Conservation (phyloP, 495 filamentous ascomycete species). For the Thozetella sp. region DNA sequence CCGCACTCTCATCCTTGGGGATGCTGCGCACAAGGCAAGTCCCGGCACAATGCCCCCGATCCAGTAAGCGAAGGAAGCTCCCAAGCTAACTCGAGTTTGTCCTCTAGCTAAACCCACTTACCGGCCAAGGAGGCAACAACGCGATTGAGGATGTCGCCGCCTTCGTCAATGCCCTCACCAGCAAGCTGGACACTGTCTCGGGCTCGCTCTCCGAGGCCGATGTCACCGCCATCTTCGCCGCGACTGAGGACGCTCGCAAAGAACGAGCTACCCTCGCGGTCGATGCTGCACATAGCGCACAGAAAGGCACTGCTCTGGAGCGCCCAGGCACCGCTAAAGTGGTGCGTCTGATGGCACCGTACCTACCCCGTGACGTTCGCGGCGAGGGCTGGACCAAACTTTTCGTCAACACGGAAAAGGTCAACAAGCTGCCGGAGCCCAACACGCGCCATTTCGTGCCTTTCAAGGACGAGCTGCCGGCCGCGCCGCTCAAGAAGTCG, state of each 20-base stretch:
- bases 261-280: slow-evolving; percentile 1
- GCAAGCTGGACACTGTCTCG: slow-evolving; percentile 1
- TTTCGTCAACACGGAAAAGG: not conserved
- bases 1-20: not conserved
- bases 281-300: not conserved
- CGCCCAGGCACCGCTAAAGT: not conserved
- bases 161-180: slow-evolving; percentile 25
- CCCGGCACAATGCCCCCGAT: not conserved
- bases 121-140: slow-evolving; percentile 37
- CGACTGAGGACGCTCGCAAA: slow-evolving; percentile 7
- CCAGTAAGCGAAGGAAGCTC: not conserved
- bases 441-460: not conserved
- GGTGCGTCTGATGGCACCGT: slow-evolving; percentile 1
- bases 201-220: slow-evolving; percentile 5
- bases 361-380: not conserved
- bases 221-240: slow-evolving; percentile 4
- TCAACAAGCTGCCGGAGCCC: slow-evolving; percentile 6
- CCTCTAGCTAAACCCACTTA: slow-evolving; percentile 20
- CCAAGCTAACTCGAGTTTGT: no score
- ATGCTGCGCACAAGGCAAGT: not conserved
- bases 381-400: not conserved
- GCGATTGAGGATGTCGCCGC: slow-evolving; percentile 38
- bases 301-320: slow-evolving; percentile 4
- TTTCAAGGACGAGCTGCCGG: slow-evolving; percentile 11
- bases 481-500: slow-evolving; percentile 4